phyloP scores from a whole-genome alignment of 129 eudicot genomes.

The Heracleum sosnowskyi region DNA sequence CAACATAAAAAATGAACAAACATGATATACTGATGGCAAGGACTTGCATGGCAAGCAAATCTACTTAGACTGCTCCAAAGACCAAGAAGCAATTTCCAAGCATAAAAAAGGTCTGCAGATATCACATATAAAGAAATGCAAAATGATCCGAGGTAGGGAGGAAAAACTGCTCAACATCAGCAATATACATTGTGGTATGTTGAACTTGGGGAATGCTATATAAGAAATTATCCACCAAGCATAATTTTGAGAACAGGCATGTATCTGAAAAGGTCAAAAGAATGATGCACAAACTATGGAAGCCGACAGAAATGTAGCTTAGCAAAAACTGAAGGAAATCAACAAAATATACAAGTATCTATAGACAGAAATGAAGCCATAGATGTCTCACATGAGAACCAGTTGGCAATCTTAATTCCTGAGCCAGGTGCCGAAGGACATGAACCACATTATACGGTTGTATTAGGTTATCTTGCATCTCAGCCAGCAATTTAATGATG shows the following conservation, averaged over 20 bases:
- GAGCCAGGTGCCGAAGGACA: constrained; percentile 87
- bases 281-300: neutral
- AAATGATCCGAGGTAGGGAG: neutral
- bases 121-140: neutral
- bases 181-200: neutral
- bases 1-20: neutral
- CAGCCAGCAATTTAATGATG: constrained; percentile 67
- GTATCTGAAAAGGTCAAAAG: neutral
- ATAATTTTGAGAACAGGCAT: neutral
- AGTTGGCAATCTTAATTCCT: constrained; percentile 66
- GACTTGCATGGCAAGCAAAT: neutral
- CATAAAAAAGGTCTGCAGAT: neutral
- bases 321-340: neutral
- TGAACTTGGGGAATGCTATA: neutral
- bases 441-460: constrained; percentile 69
- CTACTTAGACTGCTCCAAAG: neutral
- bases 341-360: neutral
- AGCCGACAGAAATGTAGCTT: neutral
- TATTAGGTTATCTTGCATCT: constrained; percentile 66
- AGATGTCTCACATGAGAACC: constrained; percentile 67
- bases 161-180: neutral
- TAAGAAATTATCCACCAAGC: neutral
- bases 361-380: constrained; percentile 14
- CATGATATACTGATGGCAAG: neutral
- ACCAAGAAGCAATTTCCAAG: neutral